A percentile compares a stretch with the other conserved stretches of the same genome.
These are phyloP conservation scores for Boletales sp. DNA, from an alignment of 768 basidiomycete species.

Conservation along the genomic window DNA sequence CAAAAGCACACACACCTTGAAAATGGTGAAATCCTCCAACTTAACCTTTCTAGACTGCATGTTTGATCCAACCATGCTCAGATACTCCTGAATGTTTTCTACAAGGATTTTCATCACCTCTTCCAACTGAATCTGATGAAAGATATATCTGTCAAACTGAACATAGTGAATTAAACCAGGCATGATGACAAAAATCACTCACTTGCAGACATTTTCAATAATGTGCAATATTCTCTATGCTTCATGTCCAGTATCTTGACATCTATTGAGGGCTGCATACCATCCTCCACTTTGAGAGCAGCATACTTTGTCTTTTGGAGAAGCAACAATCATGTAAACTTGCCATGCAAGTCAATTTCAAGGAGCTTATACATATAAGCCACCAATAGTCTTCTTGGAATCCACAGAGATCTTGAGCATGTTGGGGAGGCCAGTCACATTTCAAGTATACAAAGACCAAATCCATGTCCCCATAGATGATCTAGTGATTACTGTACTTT, in stretches of 20 bases:
- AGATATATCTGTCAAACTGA: conserved; percentile 61
- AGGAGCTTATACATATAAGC: conserved; percentile 91
- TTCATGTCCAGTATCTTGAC: conserved; percentile 99
- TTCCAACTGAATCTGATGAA: conserved; percentile 88
- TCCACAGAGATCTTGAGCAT: conserved; percentile 88
- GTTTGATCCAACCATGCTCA: conserved; percentile 70
- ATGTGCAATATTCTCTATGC: conserved; percentile 86
- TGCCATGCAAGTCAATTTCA: conserved; percentile 93
- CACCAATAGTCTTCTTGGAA: conserved; percentile 96
- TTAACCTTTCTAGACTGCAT: conserved; percentile 75
- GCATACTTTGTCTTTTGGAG: conserved; percentile 99
- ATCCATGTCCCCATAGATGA: conserved; percentile 98
- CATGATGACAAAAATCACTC: conserved; percentile 28
- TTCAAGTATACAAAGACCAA: conserved; percentile 99
- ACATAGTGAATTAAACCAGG: conserved; percentile 2
- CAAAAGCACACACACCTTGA: conserved; percentile 64
- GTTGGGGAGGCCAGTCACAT: conserved; percentile 79
- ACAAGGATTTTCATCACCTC: conserved; percentile 87
- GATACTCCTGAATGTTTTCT: conserved; percentile 89
- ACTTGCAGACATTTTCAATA: conserved; percentile 95
- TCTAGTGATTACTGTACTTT: conserved; percentile 50
- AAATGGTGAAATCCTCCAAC: conserved; percentile 92
- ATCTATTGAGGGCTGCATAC: conserved; percentile 72
- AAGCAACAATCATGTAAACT: conserved; percentile 89
- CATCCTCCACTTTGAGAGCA: conserved; percentile 90